Evolutionary conservation across 805 yeast genomes (phyloP).

Genomic region (Yarrowia osloensis): DNA sequence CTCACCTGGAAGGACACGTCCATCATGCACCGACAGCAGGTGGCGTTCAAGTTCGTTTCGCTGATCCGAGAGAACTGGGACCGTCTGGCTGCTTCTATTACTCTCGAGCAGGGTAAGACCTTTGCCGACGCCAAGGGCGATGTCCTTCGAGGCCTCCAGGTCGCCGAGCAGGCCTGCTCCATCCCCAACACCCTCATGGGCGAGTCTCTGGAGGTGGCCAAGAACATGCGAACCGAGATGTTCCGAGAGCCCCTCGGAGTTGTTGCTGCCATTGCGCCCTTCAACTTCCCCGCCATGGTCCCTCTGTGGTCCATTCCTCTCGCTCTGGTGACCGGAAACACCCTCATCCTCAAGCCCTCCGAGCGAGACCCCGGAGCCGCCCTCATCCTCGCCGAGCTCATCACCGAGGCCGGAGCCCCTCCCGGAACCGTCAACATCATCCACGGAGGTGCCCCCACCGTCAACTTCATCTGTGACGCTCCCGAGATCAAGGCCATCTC

Average conservation of each 20-base stretch:
- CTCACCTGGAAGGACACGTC: conserved; percentile 55
- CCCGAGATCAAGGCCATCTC: conserved; percentile 76
- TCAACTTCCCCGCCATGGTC: conserved; percentile 85
- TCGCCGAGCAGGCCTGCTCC: conserved; percentile 72
- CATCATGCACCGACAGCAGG: conserved; percentile 57
- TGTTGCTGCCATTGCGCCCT: conserved; percentile 75
- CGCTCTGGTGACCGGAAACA: conserved; percentile 69
- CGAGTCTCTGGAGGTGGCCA: conserved; percentile 62
- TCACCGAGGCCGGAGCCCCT: conserved; percentile 73
- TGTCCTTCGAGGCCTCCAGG: conserved; percentile 74
- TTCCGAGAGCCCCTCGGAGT: conserved; percentile 72
- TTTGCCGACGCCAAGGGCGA: conserved; percentile 74
- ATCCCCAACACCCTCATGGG: conserved; percentile 65
- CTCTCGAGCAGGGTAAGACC: conserved; percentile 76
- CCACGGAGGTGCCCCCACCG: conserved; percentile 74
- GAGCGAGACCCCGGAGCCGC: conserved; percentile 85
- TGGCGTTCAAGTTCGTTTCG: conserved; percentile 67
- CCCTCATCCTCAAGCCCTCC: conserved; percentile 67
- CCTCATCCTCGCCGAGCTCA: conserved; percentile 69
- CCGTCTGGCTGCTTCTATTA: conserved; percentile 62
- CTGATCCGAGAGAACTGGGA: conserved; percentile 67
- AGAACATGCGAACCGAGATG: conserved; percentile 77
- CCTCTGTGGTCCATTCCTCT: conserved; percentile 69
- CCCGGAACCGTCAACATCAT: conserved; percentile 70
- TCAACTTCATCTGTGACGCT: conserved; percentile 67